Base-by-base conservation (phyloP, 2,329 filamentous ascomycete species). In the Cylindrodendrum hubeiense region DNA sequence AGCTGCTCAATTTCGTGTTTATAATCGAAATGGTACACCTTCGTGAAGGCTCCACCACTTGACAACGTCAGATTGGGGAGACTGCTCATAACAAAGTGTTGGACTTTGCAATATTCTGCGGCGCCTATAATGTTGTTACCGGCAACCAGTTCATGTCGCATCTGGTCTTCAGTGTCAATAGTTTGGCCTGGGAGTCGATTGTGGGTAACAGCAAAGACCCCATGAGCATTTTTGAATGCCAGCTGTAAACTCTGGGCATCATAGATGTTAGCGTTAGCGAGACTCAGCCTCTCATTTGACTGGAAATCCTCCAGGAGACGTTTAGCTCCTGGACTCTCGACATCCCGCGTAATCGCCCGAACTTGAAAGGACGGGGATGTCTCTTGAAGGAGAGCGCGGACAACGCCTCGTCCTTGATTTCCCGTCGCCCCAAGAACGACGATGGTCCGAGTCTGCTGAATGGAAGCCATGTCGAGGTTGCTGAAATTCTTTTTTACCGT, bases 31-130 rank as follows among this genome's bases (percentile, higher is more conserved):
- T 68, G 67, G 21, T 66, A 63, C 3, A 66, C 39, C n/a, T 60
- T 50, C 5, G 41, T 55, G n/a, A 57, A 68, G 30, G 10, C 52
- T 0, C 65, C 65, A 5, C 28, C 15, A 37, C 62, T 69, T 0
- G 56, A 63, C 9, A 39, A 28, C 3, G 39, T 49, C 33, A 68
- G 24, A 30, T 66, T 54, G 4, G 65, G 67, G 19, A 69, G 43
- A 19, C 65, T 67, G 39, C 67, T 69, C 15, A 69, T 44, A 5
- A 69, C 65, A 51, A 69, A 69, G 39, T 69, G 65, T 19, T 63
- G 5, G 39, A 68, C 49, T 19, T 49, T 52, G 49, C 62, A 63
- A 6, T 39, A 12, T 17, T 64, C 51, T 5, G 65, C 67, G 12
- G 66, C 63, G 10, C 62, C 59, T 8, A 68, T 56, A 21, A 69